Conservation (phyloP, 179 eudicot species). For the Beta corolliflora region DNA sequence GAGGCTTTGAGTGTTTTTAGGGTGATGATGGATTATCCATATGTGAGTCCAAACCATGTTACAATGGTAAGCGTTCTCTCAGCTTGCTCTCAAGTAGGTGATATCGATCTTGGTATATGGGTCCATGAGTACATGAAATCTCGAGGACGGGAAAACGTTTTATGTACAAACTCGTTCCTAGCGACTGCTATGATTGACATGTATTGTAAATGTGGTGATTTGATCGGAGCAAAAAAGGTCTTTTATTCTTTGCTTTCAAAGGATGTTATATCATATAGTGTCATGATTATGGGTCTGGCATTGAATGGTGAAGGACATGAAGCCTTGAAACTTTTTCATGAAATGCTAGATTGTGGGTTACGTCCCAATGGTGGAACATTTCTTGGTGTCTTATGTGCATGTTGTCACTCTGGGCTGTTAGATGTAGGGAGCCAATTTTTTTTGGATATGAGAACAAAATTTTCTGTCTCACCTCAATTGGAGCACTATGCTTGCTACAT, state of each 20-base stretch:
- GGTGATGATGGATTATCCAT: conserved; percentile 44
- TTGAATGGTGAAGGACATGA: conserved; percentile 70
- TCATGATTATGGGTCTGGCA: conserved; percentile 90
- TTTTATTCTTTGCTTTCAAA: conserved; percentile 44
- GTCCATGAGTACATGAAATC: conserved; percentile 61
- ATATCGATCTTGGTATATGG: conserved; percentile 64
- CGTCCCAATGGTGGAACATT: conserved; percentile 60
- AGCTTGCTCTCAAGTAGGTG: conserved; percentile 82
- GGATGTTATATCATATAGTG: conserved; percentile 69
- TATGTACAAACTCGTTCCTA: conserved; percentile 48
- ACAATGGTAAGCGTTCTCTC: conserved; percentile 83
- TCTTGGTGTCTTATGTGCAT: conserved; percentile 65
- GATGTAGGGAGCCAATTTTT: conserved; percentile 64
- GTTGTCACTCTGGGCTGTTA: conserved; percentile 75
- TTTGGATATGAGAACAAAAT: conserved; percentile 41
- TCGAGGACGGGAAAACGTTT: conserved; percentile 43
- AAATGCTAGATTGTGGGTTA: conserved; percentile 39
- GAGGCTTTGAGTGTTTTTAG: conserved; percentile 61
- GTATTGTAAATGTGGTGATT: conserved; percentile 77
- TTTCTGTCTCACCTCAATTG: conserved; percentile 42
- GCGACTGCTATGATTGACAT: conserved; percentile 82
- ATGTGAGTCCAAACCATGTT: conserved; percentile 71
- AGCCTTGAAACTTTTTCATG: conserved; percentile 54
- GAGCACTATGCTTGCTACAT: conserved; percentile 84
- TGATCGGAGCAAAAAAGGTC: conserved; percentile 59